Conservation (phyloP, 805 yeast species). For the Ogataea salicorniae region DNA sequence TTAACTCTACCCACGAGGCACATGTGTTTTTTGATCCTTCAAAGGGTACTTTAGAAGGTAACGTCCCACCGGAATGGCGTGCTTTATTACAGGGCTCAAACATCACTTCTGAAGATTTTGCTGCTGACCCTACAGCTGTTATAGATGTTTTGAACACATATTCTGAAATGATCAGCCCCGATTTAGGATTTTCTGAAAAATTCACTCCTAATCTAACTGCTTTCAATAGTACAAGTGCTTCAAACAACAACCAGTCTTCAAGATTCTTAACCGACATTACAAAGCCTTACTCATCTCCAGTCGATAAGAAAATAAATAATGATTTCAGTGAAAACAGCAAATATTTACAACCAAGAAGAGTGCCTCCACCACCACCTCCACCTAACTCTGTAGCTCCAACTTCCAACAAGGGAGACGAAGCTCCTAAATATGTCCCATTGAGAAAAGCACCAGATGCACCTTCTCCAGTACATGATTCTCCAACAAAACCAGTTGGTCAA, state of each 20-base stretch:
- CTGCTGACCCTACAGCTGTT: conserved; percentile 59
- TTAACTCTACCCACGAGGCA: conserved; percentile 90
- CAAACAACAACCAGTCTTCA: conserved; percentile 6
- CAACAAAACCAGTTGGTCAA: conserved; percentile 20
- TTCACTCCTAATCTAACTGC: conserved; percentile 8
- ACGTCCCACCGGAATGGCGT: conserved; percentile 53
- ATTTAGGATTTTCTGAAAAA: conserved; percentile 28
- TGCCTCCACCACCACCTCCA: conserved; percentile 31
- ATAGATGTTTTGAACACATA: conserved; percentile 57
- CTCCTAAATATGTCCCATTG: conserved; percentile 29
- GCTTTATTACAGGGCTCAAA: conserved; percentile 51
- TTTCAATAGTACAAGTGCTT: conserved; percentile 4
- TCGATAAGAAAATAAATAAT: neutral
- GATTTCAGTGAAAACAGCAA: conserved; percentile 14
- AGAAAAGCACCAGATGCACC: conserved; percentile 41
- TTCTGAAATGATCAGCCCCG: conserved; percentile 37
- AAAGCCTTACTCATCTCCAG: conserved; percentile 25
- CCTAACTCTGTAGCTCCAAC: conserved; percentile 2
- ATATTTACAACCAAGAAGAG: conserved; percentile 30
- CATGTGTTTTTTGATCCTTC: conserved; percentile 85
- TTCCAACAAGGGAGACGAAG: neutral
- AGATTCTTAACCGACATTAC: conserved; percentile 27
- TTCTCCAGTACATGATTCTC: conserved; percentile 8
- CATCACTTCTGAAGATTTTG: conserved; percentile 58
- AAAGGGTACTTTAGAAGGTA: conserved; percentile 44